Evolutionary conservation across 495 filamentous ascomycete species (phyloP), one percentile per base, ranked within the genome.

Genomic region (Bryoglossum gracile): DNA sequence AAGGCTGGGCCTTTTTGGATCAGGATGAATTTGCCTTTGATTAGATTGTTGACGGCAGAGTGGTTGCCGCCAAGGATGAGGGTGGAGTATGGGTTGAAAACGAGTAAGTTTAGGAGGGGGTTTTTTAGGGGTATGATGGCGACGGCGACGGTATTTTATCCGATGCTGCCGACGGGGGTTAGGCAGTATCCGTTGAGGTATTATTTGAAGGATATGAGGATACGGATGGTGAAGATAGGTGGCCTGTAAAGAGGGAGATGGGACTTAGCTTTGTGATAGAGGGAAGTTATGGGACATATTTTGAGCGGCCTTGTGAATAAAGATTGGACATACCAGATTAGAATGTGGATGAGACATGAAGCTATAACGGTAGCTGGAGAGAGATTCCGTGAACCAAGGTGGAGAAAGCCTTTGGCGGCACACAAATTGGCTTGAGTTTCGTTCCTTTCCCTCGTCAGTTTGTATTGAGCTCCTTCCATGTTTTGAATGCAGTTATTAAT

Each of bases 1-100:
- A 57, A 57, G 33, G 23, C 28, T 3, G 45, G 34, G 10, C 54
- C 54, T 5, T 22, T 50, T 13, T 54, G 44, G 45, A 21, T 54
- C 8, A 32, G 43, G 23, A 26, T 40, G 18, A 48, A 54, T 19
- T 28, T 44, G 3, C 41, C 41, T 8, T 14, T 44, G 8, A 14
- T 44, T 17, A 16, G 41, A 6, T 14, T 44, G 14, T 6, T 44
- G 24, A 44, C 41, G 16, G 41, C 41, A 8, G 41, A 44, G 25
- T 18, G 16, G 16, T 19, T 44, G 23, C 41, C 41, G 2, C 24
- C 25, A 3, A 14, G 24, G 13, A 32, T 44, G 25, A 28, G 41
- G 18, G 41, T 30, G 0, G 41, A 0, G 16, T 44, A 44, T 44
- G 41, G 41, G 24, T 13, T 44, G 10, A 44, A 44, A 25, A 18